Percentiles rank a stretch among this genome's conserved stretches.
phyloP scores from a whole-genome alignment of 768 basidiomycete genomes.

The Leccinum uliginosum region DNA sequence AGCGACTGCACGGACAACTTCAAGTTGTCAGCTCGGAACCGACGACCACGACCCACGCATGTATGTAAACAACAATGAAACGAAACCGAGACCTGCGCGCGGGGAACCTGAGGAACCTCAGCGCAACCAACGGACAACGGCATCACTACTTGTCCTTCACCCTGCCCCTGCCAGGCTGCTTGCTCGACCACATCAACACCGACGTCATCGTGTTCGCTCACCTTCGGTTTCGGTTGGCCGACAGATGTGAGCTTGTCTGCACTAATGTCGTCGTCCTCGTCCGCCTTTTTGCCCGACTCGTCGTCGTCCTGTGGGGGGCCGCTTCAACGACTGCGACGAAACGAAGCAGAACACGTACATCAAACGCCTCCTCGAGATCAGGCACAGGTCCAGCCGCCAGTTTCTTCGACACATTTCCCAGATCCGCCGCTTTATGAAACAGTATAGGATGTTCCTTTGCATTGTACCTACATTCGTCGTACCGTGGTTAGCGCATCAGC shows the following conservation, averaged over 20 bases:
- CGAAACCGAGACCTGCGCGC: no score
- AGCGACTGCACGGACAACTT: slow-evolving; percentile 47
- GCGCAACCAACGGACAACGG: no score
- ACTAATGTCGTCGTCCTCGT: slow-evolving; percentile 40
- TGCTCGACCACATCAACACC: slow-evolving; percentile 6
- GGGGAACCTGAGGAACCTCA: no score
- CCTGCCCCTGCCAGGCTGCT: slow-evolving; percentile 18
- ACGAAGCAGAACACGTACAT: slow-evolving; percentile 42
- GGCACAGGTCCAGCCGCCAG: slow-evolving; percentile 71
- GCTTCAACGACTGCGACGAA: no score
- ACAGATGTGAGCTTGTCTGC: slow-evolving; percentile 60
- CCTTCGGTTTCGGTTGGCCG: slow-evolving; percentile 38
- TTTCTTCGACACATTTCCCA: slow-evolving; percentile 79
- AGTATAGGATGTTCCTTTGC: slow-evolving; percentile 86
- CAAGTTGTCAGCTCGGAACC: slow-evolving; percentile 1
- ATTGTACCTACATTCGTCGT: slow-evolving; percentile 60
- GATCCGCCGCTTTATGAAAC: slow-evolving; percentile 83
- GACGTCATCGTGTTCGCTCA: not conserved
- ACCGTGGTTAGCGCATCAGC: not conserved
- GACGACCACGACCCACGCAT: not conserved
- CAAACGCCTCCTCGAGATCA: slow-evolving; percentile 90
- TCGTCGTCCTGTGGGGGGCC: slow-evolving; percentile 41
- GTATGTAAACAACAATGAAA: no score
- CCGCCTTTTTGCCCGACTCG: slow-evolving; percentile 30
- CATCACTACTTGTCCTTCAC: slow-evolving; percentile 16